Conservation (phyloP, 148 eudicot genomes). For the Vaccinium corymbosum region DNA sequence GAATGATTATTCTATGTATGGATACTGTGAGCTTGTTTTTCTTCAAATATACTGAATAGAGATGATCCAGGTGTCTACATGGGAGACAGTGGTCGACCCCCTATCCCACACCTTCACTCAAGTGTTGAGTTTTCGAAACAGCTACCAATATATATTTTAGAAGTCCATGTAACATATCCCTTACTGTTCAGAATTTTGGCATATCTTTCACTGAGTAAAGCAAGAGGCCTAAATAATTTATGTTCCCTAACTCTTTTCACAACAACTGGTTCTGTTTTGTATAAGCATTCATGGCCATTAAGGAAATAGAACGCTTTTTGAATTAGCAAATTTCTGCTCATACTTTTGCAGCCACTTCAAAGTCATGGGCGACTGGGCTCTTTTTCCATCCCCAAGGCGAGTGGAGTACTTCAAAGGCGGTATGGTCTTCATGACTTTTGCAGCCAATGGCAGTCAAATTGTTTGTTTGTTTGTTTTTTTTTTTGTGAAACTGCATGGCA, state of each 20-base stretch:
- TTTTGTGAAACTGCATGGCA: not conserved
- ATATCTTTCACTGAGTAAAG: not conserved
- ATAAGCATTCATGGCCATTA: not conserved
- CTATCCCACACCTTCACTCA: not conserved
- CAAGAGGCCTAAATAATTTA: not conserved
- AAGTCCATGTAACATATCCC: not conserved
- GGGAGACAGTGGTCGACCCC: not conserved
- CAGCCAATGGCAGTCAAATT: not conserved
- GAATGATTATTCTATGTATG: not conserved
- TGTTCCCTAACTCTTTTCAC: not conserved
- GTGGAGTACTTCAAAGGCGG: conserved; percentile 41
- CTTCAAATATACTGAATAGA: not conserved
- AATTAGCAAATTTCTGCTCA: not conserved
- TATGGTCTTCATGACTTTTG: conserved; percentile 22
- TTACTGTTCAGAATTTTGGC: not conserved
- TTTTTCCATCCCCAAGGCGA: conserved; percentile 45
- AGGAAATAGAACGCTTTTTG: not conserved
- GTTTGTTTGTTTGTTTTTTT: not conserved
- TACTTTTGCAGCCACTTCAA: conserved; percentile 64
- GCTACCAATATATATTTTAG: not conserved
- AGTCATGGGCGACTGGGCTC: conserved; percentile 71
- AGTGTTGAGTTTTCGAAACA: not conserved
- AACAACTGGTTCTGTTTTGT: not conserved
- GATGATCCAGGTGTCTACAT: not conserved
- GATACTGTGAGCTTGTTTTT: not conserved